phyloP scores from a whole-genome alignment of 2,329 filamentous ascomycete species.

The Sporothrix brasiliensis region DNA sequence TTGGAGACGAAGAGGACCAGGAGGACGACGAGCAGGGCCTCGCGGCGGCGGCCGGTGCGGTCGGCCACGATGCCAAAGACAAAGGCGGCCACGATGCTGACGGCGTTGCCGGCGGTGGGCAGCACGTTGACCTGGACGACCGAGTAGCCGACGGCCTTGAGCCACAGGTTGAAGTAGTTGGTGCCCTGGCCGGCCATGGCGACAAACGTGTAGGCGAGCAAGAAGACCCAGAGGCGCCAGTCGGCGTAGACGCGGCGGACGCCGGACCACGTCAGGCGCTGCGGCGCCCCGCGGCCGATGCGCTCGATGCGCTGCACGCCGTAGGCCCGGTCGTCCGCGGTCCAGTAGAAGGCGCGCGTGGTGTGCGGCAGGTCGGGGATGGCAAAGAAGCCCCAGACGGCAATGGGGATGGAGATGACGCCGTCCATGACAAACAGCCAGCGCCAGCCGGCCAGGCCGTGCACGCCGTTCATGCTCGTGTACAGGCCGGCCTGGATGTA shows the following conservation, averaged over 20 bases:
- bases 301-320: conserved; percentile 37
- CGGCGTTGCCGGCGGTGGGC: conserved; percentile 52
- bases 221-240: conserved; percentile 86
- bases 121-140: conserved; percentile 54
- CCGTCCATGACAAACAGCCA: conserved; percentile 50
- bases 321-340: conserved; percentile 34
- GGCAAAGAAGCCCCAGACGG: conserved; percentile 38
- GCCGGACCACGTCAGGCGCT: conserved; percentile 61
- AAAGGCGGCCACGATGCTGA: conserved; percentile 52
- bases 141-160: conserved; percentile 53
- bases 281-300: conserved; percentile 35
- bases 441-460: conserved; percentile 44
- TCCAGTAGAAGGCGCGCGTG: conserved; percentile 34
- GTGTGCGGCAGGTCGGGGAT: conserved; percentile 36
- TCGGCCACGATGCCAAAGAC: conserved; percentile 38
- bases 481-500: conserved; percentile 61
- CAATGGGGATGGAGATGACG: conserved; percentile 37
- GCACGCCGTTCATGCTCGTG: conserved; percentile 48
- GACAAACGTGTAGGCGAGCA: conserved; percentile 48
- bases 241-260: conserved; percentile 72
- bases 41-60: conserved; percentile 35
- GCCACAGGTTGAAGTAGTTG: conserved; percentile 56
- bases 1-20: conserved; percentile 37
- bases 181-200: conserved; percentile 35
- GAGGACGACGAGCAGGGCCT: conserved; percentile 33